phyloP scores from a whole-genome alignment of 495 filamentous ascomycete genomes.

The Neurospora sp. region DNA sequence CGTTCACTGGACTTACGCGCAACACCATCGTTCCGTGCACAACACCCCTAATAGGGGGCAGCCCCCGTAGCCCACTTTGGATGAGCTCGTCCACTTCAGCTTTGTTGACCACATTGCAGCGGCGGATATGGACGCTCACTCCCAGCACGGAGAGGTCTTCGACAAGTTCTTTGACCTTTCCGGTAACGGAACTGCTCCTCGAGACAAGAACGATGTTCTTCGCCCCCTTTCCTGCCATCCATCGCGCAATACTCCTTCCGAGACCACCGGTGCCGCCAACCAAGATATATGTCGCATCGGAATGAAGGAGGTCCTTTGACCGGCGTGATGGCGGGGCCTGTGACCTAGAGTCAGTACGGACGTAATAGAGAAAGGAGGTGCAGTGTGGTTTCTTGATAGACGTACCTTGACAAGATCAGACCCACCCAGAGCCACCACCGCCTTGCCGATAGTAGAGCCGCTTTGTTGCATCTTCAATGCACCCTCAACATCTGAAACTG shows the following conservation, averaged over 20 bases:
- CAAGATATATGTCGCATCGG: constrained; percentile 47
- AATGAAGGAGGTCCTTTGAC: constrained; percentile 25
- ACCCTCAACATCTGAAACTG: constrained; percentile 41
- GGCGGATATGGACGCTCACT: constrained; percentile 30
- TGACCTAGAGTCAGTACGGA: neutral
- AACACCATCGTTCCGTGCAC: constrained; percentile 49
- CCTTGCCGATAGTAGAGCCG: constrained; percentile 47
- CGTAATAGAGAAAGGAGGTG: neutral
- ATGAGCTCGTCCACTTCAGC: constrained; percentile 29
- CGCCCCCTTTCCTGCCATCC: constrained; percentile 52
- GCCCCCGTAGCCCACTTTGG: constrained; percentile 18
- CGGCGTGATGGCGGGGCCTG: constrained; percentile 23
- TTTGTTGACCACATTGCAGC: constrained; percentile 34
- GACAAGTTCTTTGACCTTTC: constrained; percentile 34
- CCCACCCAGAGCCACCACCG: constrained; percentile 37
- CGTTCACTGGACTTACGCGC: constrained; percentile 24
- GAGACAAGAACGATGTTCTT: constrained; percentile 49
- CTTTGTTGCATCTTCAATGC: constrained; percentile 50
- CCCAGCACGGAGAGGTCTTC: constrained; percentile 30
- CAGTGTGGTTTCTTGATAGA: neutral
- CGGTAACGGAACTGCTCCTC: constrained; percentile 37
- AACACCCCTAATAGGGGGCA: constrained; percentile 37
- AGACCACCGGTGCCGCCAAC: constrained; percentile 58
- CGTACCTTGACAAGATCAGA: constrained; percentile 31
- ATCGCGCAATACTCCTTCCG: constrained; percentile 47